These are phyloP conservation scores for Wallacemonas sp. DNA, from an alignment of 208 protist genomes.

Conservation along the genomic window DNA sequence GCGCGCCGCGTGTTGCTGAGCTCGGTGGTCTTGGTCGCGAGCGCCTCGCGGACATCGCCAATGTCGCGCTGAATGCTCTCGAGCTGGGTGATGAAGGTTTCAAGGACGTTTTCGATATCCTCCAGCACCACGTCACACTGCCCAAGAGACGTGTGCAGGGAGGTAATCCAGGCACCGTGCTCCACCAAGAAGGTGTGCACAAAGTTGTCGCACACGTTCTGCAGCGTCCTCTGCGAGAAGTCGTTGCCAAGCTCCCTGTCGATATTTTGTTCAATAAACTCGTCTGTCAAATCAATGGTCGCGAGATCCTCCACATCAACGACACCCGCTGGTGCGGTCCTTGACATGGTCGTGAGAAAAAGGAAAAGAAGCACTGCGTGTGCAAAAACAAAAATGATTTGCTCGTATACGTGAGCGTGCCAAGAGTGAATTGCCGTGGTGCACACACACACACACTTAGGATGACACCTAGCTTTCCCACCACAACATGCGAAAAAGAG, in stretches of 20 bases:
- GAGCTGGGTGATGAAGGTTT: constrained; percentile 67
- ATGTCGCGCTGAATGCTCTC: constrained; percentile 70
- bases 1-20: constrained; percentile 48
- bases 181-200: constrained; percentile 66
- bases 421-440: too few relatives aligned
- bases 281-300: constrained; percentile 55
- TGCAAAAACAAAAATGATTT: too few relatives aligned
- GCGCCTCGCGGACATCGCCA: constrained; percentile 67
- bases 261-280: constrained; percentile 51
- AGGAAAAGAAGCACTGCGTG: constrained; percentile 13
- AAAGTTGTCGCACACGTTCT: constrained; percentile 65
- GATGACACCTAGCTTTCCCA: too few relatives aligned
- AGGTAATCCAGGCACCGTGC: constrained; percentile 51
- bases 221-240: constrained; percentile 37
- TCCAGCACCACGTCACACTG: constrained; percentile 61
- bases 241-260: constrained; percentile 35
- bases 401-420: too few relatives aligned
- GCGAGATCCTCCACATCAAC: constrained; percentile 65
- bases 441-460: too few relatives aligned
- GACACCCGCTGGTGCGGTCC: constrained; percentile 5
- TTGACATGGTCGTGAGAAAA: constrained; percentile 20
- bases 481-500: too few relatives aligned
- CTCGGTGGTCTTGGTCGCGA: constrained; percentile 45
- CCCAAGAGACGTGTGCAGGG: constrained; percentile 53
- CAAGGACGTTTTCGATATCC: constrained; percentile 69